Base-by-base conservation (phyloP, 2,329 filamentous ascomycete species). In the Colletotrichum neosansevieriae region DNA sequence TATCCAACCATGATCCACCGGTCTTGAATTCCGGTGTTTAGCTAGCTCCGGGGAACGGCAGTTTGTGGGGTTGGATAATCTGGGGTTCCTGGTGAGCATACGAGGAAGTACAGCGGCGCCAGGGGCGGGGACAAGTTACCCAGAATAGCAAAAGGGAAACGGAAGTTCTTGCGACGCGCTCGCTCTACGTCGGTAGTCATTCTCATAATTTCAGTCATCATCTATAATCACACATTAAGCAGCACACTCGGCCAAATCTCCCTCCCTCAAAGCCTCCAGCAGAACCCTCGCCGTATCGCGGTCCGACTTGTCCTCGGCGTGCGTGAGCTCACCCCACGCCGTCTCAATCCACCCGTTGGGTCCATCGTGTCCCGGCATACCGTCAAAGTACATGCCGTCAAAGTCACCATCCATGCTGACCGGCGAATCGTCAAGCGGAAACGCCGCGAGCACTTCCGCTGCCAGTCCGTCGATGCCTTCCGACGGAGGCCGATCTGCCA, bases 231-330 rank as follows among this genome's bases (percentile, higher is more conserved):
- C 9, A 7, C 49, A 51, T 58, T 38, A 68, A 19, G 45, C 57
- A 12, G 63, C 58, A 51, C 62, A 69, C 47, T 75, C 72, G 4
- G 72, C 72, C 29, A 72, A 21, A 7, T 75, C 75, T 1, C 72
- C 73, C 21, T 79, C 77, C 17, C 74, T 75, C 51, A 82, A 65
- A 6, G 79, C 80, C 63, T 82, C 79, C 6, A 83, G 73, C 38
- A 83, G 58, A 12, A 76, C 76, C 63, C 74, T 73, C 11, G 80
- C 80, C 17, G 80, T 80, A 69, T 82, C 79, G 34, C 74, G 75
- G 54, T 82, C 80, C 3, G 73, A 70, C 5, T 73, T 71, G n/a
- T 75, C 74, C 29, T 76, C 72, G 7, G 65, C 56, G 12, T 74
- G 75, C 1, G 67, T 74, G 58, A 76, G 73, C 29, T 77, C 74